Evolutionary conservation across 768 basidiomycete genomes (phyloP), one percentile per base, ranked within the genome.

Genomic region (Tricholoma saponaceum): DNA sequence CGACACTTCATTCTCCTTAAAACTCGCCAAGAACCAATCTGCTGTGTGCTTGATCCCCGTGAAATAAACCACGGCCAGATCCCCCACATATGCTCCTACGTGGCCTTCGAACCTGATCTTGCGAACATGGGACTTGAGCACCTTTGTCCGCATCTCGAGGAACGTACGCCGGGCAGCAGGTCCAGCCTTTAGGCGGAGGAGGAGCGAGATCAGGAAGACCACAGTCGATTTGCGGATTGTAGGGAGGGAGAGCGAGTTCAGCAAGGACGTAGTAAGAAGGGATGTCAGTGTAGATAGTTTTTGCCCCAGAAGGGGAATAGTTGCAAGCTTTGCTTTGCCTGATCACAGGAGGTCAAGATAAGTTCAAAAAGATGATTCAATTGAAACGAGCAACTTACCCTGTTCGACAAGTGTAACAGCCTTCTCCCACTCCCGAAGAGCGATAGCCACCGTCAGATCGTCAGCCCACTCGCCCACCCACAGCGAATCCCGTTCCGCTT

Each of bases 21-120:
- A 99, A 56, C 93, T 95, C 0, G 89, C 87, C 63, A 98, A 77
- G 71, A 92, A 99, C 97, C 97, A 99, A 72, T 99, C 96, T 13
- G 92, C 92, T 1, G 95, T 97, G 67, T 98, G 93, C 69, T 97
- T 95, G 69, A 99, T 90, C 1, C 92, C 87, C 0, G 95, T 97
- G 65, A 98, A 98, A 57, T 88, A 84, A 0, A 98, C 91, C 41
- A 95, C 79, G 2, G 93, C 85, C 32, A 98, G 77, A 66, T 98
- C 92, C 32, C 85, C 87, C 50, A 98, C 81, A 65, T 96, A 98
- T 51, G 87, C 79, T 2, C 81, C 83, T 32, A 95, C 85, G 65
- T 95, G 85, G 2, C 96, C 95, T 62, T 96, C 93, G 62, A 95
- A 95, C 50, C 82, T 80, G 65, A 99, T 97, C 64, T 85, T 89